phyloP scores from a whole-genome alignment of 2,329 filamentous ascomycete genomes.

The Akanthomyces dipterigenus region DNA sequence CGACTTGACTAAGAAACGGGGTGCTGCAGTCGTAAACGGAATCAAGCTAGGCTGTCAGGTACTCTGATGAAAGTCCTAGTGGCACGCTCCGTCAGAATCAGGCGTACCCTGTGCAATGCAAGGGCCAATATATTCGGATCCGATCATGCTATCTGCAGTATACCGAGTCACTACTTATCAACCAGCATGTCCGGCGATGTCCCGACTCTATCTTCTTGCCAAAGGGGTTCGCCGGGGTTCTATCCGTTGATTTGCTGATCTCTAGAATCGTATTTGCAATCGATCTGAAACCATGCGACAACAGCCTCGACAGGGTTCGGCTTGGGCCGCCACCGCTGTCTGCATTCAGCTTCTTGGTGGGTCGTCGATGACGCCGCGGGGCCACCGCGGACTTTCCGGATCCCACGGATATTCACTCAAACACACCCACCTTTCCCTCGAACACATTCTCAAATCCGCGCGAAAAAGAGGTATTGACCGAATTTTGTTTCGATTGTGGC shows the following conservation, averaged over 20 bases:
- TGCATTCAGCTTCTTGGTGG: conserved; percentile 1
- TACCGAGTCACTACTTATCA: no score
- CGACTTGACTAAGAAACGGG: not conserved
- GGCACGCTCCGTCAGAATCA: no score
- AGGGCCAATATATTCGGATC: no score
- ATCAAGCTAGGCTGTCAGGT: not conserved
- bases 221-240: no score
- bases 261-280: no score
- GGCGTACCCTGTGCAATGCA: no score
- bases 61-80: no score
- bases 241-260: no score
- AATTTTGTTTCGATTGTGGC: conserved; percentile 6
- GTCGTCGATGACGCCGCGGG: not conserved
- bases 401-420: conserved; percentile 8
- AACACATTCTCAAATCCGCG: conserved; percentile 2
- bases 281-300: no score
- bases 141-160: no score
- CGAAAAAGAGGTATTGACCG: not conserved
- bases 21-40: not conserved
- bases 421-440: conserved; percentile 10
- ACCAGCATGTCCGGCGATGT: no score
- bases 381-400: conserved; percentile 12
- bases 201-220: no score
- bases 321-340: not conserved
- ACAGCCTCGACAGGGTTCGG: not conserved